A percentile compares a stretch with the other conserved stretches of the same genome.
These are phyloP conservation scores for Ailanthus altissimus DNA, from an alignment of 345 rosid genomes.

Conservation along the genomic window DNA sequence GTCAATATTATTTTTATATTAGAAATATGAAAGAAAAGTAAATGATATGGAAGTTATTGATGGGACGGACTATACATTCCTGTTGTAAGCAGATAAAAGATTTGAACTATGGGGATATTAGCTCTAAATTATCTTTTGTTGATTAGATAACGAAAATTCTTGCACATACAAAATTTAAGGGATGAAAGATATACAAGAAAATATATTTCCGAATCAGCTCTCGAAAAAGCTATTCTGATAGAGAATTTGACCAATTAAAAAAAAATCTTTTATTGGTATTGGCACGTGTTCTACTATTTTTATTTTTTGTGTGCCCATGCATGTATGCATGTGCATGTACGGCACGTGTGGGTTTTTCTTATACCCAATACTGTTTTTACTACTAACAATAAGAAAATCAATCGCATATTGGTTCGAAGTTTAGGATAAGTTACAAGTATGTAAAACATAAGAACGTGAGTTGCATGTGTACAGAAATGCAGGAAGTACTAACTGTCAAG, in stretches of 20 bases:
- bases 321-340: too few relatives aligned
- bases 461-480: slow-evolving; percentile 23
- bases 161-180: background rate
- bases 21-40: background rate
- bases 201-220: too few relatives aligned
- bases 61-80: background rate
- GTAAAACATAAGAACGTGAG: slow-evolving; percentile 27
- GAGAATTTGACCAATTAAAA: too few relatives aligned
- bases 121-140: background rate
- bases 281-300: too few relatives aligned
- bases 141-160: background rate
- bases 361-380: too few relatives aligned
- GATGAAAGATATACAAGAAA: background rate
- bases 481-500: slow-evolving; percentile 54
- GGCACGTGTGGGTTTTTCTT: too few relatives aligned
- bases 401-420: background rate
- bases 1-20: background rate
- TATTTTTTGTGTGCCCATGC: too few relatives aligned
- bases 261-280: too few relatives aligned
- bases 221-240: too few relatives aligned
- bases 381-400: background rate
- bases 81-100: background rate
- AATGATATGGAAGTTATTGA: background rate
- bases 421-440: background rate
- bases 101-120: background rate